phyloP scores from a whole-genome alignment of 2,329 filamentous ascomycete species.

The Aspergillus sp. region DNA sequence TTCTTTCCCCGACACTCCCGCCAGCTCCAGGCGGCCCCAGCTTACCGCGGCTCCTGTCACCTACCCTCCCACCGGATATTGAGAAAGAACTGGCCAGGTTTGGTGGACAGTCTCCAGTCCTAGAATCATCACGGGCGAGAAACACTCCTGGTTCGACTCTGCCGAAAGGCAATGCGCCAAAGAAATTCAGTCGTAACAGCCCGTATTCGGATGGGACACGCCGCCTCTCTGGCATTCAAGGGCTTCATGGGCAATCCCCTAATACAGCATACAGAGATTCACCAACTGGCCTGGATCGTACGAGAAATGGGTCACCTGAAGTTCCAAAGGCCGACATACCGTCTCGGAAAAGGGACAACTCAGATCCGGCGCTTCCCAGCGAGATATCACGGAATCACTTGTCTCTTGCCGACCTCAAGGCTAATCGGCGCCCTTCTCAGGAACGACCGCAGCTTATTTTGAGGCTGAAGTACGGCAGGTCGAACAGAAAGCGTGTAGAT shows the following conservation, averaged over 20 bases:
- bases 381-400: slow-evolving; percentile 5
- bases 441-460: slow-evolving; percentile 33
- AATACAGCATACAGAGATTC: slow-evolving; percentile 7
- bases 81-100: slow-evolving; percentile 43
- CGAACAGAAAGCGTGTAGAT: slow-evolving; percentile 40
- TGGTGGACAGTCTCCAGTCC: slow-evolving; percentile 23
- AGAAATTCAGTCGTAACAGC: slow-evolving; percentile 6
- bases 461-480: slow-evolving; percentile 44
- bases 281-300: slow-evolving; percentile 5
- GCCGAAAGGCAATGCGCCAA: slow-evolving; percentile 13
- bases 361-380: not conserved
- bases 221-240: slow-evolving; percentile 8
- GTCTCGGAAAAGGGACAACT: slow-evolving; percentile 3
- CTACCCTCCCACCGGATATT: slow-evolving; percentile 47
- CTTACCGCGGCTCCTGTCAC: slow-evolving; percentile 48
- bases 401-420: slow-evolving; percentile 4
- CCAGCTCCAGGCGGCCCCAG: slow-evolving; percentile 31
- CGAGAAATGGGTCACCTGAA: slow-evolving; percentile 4
- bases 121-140: slow-evolving; percentile 10
- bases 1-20: slow-evolving; percentile 34
- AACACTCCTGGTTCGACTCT: slow-evolving; percentile 9
- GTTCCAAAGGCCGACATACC: slow-evolving; percentile 3
- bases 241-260: slow-evolving; percentile 5
- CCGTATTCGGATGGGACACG: slow-evolving; percentile 11
- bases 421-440: slow-evolving; percentile 2